phyloP scores from a whole-genome alignment of 1,139 yeast genomes.

The Candida sanyaensis region DNA sequence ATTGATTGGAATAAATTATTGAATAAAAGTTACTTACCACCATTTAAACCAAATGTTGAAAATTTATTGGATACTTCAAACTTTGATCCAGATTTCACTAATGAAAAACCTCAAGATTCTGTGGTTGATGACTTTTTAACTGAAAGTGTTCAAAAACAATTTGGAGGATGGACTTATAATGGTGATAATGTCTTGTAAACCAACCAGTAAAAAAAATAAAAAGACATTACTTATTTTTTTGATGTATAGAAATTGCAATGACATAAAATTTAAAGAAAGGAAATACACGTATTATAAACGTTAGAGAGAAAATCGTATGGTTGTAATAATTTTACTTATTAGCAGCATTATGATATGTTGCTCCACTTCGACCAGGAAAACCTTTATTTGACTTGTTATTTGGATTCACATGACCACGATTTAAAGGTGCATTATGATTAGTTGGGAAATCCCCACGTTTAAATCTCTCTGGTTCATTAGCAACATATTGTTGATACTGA shows the following conservation, averaged over 20 bases:
- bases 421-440: constrained; percentile 40
- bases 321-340: constrained; percentile 21
- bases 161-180: constrained; percentile 98
- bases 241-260: constrained; percentile 1
- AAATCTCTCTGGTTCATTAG: constrained; percentile 34
- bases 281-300: background rate
- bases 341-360: constrained; percentile 42
- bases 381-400: constrained; percentile 28
- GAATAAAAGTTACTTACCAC: constrained; percentile 90
- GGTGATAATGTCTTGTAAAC: constrained; percentile 50
- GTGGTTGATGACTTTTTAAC: constrained; percentile 90
- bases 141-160: constrained; percentile 91
- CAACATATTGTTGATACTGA: constrained; percentile 35
- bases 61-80: constrained; percentile 88
- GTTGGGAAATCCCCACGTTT: constrained; percentile 35
- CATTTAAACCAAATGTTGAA: constrained; percentile 90
- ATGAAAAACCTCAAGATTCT: constrained; percentile 91
- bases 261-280: background rate
- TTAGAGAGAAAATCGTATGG: background rate
- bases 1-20: constrained; percentile 88
- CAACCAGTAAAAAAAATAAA: too few relatives aligned
- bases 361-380: constrained; percentile 45
- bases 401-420: constrained; percentile 26
- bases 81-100: constrained; percentile 91
- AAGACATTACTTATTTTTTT: background rate